phyloP scores from a whole-genome alignment of 75 land plant species.

The Gnetum montanum region DNA sequence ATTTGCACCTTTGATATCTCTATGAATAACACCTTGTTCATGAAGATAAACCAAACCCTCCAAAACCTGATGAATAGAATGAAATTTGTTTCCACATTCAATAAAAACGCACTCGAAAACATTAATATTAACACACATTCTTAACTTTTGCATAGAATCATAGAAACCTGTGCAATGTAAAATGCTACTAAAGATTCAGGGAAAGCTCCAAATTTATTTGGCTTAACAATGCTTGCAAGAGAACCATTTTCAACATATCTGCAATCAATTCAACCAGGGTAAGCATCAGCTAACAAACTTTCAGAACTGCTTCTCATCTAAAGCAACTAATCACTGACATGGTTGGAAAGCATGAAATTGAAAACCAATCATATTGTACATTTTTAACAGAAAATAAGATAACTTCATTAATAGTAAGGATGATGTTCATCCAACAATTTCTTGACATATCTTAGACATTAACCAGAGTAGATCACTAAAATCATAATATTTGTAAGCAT shows the following conservation, averaged over 20 bases:
- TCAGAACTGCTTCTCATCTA: not conserved
- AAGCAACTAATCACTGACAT: not conserved
- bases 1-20: conserved; percentile 98
- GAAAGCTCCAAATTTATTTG: conserved; percentile 96
- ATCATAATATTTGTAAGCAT: no score
- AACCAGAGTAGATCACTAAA: no score
- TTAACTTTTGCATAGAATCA: not conserved
- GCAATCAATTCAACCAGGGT: not conserved
- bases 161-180: conserved; percentile 83
- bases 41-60: conserved; percentile 94
- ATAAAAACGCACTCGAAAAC: no score
- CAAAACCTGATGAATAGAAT: conserved; percentile 50
- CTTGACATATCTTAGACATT: no score
- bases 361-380: no score
- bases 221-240: conserved; percentile 95
- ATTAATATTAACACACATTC: no score
- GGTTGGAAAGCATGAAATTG: no score
- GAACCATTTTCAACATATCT: conserved; percentile 99
- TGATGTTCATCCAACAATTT: no score
- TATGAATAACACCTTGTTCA: conserved; percentile 96
- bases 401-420: no score
- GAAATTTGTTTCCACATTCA: no score
- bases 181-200: conserved; percentile 89
- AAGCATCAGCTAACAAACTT: not conserved
- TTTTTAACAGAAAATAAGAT: no score